These are phyloP conservation scores for Arthrobotrys iridis DNA, from an alignment of 2,329 filamentous ascomycete genomes.

Conservation along the genomic window DNA sequence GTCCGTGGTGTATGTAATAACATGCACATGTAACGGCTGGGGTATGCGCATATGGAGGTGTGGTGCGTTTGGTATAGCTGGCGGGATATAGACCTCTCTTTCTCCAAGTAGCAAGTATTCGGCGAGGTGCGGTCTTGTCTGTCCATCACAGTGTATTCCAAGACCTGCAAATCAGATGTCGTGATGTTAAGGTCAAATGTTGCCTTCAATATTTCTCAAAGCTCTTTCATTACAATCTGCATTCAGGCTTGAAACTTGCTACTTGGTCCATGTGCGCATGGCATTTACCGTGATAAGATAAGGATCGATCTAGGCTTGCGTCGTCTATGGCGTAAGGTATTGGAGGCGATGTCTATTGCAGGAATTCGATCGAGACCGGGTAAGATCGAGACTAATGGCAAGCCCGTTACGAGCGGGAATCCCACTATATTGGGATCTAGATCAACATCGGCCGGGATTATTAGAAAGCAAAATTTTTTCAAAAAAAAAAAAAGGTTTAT, in stretches of 20 bases:
- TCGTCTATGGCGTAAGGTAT: neutral
- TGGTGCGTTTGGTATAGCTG: neutral
- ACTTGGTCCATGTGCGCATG: neutral
- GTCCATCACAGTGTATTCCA: neutral
- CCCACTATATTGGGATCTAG: neutral
- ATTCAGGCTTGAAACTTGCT: neutral
- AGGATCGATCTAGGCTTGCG: neutral
- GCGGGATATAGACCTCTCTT: neutral
- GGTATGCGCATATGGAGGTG: no score
- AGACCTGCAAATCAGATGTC: conserved; percentile 22
- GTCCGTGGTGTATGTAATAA: no score
- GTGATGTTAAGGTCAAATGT: conserved; percentile 28
- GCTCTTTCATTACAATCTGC: no score
- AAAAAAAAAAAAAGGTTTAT: neutral
- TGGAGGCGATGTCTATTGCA: neutral
- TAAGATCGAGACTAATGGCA: neutral
- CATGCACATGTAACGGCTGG: neutral
- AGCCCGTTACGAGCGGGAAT: neutral
- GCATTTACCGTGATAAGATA: neutral
- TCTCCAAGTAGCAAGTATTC: conserved; percentile 19
- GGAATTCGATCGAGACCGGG: neutral
- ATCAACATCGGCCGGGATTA: neutral
- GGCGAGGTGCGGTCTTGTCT: conserved; percentile 36
- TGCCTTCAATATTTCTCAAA: conserved; percentile 4
- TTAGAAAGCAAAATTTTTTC: no score